Evolutionary conservation across 2,329 filamentous ascomycete genomes (phyloP).

Genomic region (Pseudocercospora fijiensis): DNA sequence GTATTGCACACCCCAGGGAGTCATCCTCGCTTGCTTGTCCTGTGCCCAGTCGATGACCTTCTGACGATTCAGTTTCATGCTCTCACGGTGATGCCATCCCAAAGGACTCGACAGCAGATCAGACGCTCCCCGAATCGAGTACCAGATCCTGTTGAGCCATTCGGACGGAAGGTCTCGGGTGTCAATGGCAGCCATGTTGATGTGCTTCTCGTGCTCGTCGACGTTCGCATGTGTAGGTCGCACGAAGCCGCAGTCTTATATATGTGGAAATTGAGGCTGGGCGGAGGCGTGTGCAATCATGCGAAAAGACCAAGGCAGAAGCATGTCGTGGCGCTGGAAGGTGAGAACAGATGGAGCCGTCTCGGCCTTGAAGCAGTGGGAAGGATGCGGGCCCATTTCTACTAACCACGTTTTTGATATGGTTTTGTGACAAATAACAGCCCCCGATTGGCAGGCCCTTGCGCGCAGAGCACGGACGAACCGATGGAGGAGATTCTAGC

Average conservation of each 20-base stretch:
- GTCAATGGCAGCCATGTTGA: background rate
- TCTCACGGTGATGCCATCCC: background rate
- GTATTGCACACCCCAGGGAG: constrained; percentile 13
- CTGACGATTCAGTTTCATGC: constrained; percentile 1
- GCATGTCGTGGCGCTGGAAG: background rate
- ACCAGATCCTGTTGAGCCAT: constrained; percentile 4
- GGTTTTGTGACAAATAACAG: constrained; percentile 7
- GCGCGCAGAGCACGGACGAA: background rate
- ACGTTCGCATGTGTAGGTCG: background rate
- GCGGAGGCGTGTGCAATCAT: background rate
- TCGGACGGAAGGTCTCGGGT: background rate
- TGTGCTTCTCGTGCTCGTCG: background rate
- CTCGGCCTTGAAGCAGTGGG: background rate
- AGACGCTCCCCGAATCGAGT: background rate
- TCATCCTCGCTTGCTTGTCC: constrained; percentile 8
- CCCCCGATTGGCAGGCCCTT: background rate
- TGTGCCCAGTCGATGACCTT: background rate
- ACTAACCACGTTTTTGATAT: constrained; percentile 2
- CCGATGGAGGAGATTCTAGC: background rate
- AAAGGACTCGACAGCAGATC: background rate
- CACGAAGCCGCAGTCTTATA: background rate
- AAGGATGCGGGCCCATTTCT: background rate
- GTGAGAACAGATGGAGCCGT: background rate
- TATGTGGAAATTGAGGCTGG: background rate
- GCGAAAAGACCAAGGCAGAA: background rate